These are phyloP conservation scores for Leishmania arabica DNA, from an alignment of 208 protist species.

Conservation along the genomic window DNA sequence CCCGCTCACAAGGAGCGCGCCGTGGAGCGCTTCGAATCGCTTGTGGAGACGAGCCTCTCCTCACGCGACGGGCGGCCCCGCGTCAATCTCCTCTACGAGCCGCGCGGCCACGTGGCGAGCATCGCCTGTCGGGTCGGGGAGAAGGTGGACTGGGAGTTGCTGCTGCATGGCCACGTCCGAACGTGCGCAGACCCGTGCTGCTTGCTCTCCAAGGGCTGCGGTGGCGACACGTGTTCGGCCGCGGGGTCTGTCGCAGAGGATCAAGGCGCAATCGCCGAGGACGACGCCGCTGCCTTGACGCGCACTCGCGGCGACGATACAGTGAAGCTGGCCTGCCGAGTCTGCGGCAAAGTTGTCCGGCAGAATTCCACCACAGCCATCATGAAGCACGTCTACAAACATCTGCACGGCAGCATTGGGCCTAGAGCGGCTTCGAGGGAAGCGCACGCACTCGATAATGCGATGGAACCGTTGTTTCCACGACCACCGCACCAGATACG, in stretches of 20 bases:
- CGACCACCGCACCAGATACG: neutral
- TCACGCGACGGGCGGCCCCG: constrained; percentile 22
- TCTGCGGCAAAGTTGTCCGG: constrained; percentile 55
- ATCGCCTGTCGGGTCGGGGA: constrained; percentile 64
- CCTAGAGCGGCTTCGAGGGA: neutral
- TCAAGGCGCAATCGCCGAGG: neutral
- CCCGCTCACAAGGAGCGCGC: constrained; percentile 79
- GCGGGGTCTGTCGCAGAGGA: neutral
- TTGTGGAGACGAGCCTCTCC: constrained; percentile 53
- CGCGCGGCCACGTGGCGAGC: constrained; percentile 66
- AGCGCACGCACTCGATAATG: neutral
- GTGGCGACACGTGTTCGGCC: neutral
- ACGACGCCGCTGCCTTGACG: neutral
- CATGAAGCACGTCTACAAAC: constrained; percentile 50
- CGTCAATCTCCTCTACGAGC: constrained; percentile 79
- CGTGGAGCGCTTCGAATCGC: constrained; percentile 55
- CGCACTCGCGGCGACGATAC: constrained; percentile 6
- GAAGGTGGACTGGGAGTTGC: constrained; percentile 47
- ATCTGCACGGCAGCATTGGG: constrained; percentile 21
- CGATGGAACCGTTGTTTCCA: neutral
- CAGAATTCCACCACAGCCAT: constrained; percentile 32
- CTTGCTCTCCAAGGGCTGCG: neutral
- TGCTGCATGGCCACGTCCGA: constrained; percentile 58
- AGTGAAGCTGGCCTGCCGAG: constrained; percentile 50
- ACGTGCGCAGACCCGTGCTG: constrained; percentile 26